phyloP scores from a whole-genome alignment of 1,284 basidiomycete species.

The Inonotus obliquus region DNA sequence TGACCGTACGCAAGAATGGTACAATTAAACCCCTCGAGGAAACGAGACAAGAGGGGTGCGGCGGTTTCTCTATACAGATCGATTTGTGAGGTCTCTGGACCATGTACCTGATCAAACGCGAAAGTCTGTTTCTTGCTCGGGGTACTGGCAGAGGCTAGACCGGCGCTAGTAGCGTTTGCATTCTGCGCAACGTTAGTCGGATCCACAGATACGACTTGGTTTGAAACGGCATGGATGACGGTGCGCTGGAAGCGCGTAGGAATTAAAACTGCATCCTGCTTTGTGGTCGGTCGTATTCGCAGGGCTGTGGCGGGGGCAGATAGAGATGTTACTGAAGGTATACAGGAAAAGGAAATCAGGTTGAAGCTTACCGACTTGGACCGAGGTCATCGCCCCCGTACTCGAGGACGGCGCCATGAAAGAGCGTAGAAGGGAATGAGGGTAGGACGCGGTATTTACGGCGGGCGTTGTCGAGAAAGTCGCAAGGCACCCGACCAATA shows the following conservation, averaged over 20 bases:
- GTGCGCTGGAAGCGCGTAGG: conserved; percentile 91
- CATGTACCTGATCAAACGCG: conserved; percentile 91
- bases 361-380: conserved; percentile 73
- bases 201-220: conserved; percentile 74
- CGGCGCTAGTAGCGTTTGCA: conserved; percentile 38
- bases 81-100: conserved; percentile 78
- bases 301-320: conserved; percentile 55
- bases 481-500: background rate
- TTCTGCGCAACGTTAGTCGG: conserved; percentile 44
- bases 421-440: conserved; percentile 8
- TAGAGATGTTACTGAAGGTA: background rate
- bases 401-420: conserved; percentile 67
- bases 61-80: conserved; percentile 83
- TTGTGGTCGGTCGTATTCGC: conserved; percentile 85
- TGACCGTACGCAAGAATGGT: conserved; percentile 98
- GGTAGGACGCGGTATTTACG: conserved; percentile 14
- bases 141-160: conserved; percentile 48
- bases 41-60: conserved; percentile 82
- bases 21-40: conserved; percentile 95
- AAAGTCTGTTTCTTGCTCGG: conserved; percentile 81
- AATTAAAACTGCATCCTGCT: conserved; percentile 78
- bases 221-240: conserved; percentile 72
- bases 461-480: conserved; percentile 8
- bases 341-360: background rate
- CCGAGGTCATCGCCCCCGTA: conserved; percentile 63